Evolutionary conservation across 2,329 filamentous ascomycete species (phyloP), one percentile per base, ranked within the genome.

Genomic region (Hypocrella siamensis): DNA sequence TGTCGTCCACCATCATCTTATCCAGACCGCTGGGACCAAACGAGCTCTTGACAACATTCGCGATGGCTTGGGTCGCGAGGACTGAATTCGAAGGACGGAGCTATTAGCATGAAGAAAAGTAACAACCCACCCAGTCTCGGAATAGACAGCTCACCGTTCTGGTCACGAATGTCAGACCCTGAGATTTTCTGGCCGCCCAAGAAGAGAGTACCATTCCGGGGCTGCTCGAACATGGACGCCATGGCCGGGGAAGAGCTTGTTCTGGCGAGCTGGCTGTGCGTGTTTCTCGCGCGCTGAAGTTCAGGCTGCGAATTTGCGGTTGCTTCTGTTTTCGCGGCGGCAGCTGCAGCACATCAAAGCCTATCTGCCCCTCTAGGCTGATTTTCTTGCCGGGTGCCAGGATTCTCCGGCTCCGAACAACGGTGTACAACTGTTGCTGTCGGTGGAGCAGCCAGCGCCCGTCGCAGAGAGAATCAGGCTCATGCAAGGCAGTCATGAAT

Each of bases 1-100:
- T 96, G 55, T 98, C 90, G 62, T 98, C 90, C 47, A 98, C 90
- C 90, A 98, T 96, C 90, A 98, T 98, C 73, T 98, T 98, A 57
- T 98, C 90, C 43, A 98, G 71, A 30, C 90, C 90, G 40, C 84
- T 93, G 31, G 90, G 90, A 34, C 90, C 90, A 53, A 98, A 98
- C 12, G 90, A 98, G 59, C 83, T 93, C 67, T 93, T 96, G 57
- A 98, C 85, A 37, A 98, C 86, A 75, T 96, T 98, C 48, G 90
- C 80, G 51, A 98, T 96, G 37, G 88, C 85, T 57, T 94, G 85
- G 28, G 90, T 96, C 44, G 90, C 90, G 45, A 85, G 74, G 30
- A 96, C 90, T 86, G 50, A 12, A 15, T 15, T 18, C 21, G 18
- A 29, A 33, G 15, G 25, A 31, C 26, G 21, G 12, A 33, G 34